Conservation (phyloP, 768 basidiomycete species). For the Mycena haematopus region DNA sequence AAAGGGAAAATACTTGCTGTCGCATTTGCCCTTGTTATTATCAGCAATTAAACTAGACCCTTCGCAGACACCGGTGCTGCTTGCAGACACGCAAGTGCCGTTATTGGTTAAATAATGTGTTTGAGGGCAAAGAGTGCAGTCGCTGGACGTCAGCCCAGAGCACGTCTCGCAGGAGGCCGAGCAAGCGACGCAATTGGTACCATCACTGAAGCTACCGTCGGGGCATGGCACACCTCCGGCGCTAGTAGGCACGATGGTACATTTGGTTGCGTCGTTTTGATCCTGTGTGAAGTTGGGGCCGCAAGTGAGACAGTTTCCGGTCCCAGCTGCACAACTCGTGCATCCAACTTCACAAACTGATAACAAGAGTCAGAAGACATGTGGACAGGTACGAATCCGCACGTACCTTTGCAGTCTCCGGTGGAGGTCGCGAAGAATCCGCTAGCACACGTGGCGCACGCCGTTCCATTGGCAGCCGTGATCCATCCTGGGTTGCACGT, state of each 20-base stretch:
- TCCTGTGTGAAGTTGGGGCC: slow-evolving; percentile 71
- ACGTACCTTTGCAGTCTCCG: slow-evolving; percentile 76
- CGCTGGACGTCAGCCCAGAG: slow-evolving; percentile 65
- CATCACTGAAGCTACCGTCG: slow-evolving; percentile 64
- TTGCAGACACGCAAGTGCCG: slow-evolving; percentile 72
- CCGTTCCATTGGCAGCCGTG: slow-evolving; percentile 70
- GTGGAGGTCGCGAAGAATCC: slow-evolving; percentile 77
- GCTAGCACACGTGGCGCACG: slow-evolving; percentile 73
- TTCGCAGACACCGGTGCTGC: slow-evolving; percentile 74
- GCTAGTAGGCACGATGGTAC: slow-evolving; percentile 59
- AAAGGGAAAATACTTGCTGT: slow-evolving; percentile 58
- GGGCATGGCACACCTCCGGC: slow-evolving; percentile 66
- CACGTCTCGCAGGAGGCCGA: slow-evolving; percentile 76
- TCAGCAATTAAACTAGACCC: slow-evolving; percentile 77
- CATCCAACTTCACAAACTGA: slow-evolving; percentile 80
- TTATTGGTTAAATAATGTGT: slow-evolving; percentile 65
- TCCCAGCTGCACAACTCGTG: slow-evolving; percentile 66
- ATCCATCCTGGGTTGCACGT: slow-evolving; percentile 82
- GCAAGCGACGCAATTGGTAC: slow-evolving; percentile 61
- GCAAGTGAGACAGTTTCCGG: slow-evolving; percentile 78
- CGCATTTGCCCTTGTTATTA: slow-evolving; percentile 83
- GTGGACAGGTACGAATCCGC: not conserved
- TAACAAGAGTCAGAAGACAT: slow-evolving; percentile 15
- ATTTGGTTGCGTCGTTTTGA: slow-evolving; percentile 69
- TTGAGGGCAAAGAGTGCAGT: slow-evolving; percentile 72